Evolutionary conservation across 2,329 filamentous ascomycete species (phyloP).

Genomic region (Neofusicoccum laricinum): DNA sequence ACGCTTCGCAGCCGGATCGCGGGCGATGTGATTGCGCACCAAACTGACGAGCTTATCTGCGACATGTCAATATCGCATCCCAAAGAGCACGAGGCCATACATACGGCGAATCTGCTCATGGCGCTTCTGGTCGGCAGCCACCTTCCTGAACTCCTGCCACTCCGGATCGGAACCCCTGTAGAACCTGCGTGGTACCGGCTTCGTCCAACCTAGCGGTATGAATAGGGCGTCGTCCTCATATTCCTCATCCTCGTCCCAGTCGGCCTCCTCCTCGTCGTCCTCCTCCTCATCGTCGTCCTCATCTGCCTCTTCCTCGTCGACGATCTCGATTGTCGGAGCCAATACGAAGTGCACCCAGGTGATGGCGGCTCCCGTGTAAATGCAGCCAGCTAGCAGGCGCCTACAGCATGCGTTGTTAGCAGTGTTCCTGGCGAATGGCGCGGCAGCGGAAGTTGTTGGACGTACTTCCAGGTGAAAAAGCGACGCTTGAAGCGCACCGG

Average conservation of each 20-base stretch:
- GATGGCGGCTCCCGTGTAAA: constrained; percentile 21
- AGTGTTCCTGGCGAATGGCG: not conserved
- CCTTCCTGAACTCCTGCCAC: constrained; percentile 50
- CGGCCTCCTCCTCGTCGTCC: constrained; percentile 28
- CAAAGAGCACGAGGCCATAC: not conserved
- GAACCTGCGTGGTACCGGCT: constrained; percentile 38
- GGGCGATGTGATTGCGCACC: constrained; percentile 26
- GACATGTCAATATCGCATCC: constrained; percentile 14
- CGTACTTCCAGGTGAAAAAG: constrained; percentile 34
- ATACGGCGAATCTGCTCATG: constrained; percentile 23
- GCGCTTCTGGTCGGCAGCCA: constrained; percentile 42
- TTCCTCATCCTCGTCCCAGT: constrained; percentile 30
- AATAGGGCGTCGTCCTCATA: constrained; percentile 35
- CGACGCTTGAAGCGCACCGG: constrained; percentile 41
- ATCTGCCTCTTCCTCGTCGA: constrained; percentile 26
- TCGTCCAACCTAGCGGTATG: constrained; percentile 49
- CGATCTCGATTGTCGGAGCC: not conserved
- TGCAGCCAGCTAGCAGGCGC: constrained; percentile 17
- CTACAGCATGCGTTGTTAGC: not conserved
- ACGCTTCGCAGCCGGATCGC: constrained; percentile 6
- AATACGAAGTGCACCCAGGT: constrained; percentile 22
- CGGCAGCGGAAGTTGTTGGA: constrained; percentile 9
- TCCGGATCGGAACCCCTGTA: constrained; percentile 54
- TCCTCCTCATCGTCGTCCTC: constrained; percentile 32
- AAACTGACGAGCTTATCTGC: constrained; percentile 36